Conservation (phyloP, 192 early-diverging fungal genomes). For the Linnemannia schmuckeri region DNA sequence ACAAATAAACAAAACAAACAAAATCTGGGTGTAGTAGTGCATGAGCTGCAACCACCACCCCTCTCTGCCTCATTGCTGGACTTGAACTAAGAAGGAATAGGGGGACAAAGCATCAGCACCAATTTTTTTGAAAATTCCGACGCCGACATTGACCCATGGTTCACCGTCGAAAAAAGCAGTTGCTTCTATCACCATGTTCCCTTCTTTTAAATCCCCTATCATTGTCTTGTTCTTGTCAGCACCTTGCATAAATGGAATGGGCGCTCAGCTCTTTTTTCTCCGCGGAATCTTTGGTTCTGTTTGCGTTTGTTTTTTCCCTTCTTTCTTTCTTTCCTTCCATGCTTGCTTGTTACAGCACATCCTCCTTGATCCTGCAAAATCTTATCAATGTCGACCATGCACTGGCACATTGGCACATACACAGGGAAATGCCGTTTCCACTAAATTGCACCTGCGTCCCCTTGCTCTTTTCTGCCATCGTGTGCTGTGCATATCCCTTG, state of each 20-base stretch:
- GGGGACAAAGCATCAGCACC: background rate
- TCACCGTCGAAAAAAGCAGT: background rate
- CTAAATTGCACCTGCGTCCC: background rate
- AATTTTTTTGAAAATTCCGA: background rate
- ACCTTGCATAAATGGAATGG: background rate
- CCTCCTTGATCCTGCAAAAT: slow-evolving; percentile 5
- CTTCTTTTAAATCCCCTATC: background rate
- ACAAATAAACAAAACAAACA: background rate
- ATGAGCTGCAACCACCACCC: background rate
- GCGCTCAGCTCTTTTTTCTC: background rate
- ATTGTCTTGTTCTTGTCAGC: background rate
- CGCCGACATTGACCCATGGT: background rate
- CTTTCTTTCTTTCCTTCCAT: background rate
- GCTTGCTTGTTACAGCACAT: background rate
- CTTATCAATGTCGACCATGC: background rate
- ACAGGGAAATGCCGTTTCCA: background rate
- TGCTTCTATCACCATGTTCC: background rate
- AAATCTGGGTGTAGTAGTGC: background rate
- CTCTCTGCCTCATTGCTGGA: background rate
- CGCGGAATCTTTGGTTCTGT: background rate
- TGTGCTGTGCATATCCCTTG: background rate
- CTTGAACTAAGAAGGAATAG: background rate
- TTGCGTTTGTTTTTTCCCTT: background rate
- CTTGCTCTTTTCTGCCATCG: background rate
- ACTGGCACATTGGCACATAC: background rate